Evolutionary conservation across 192 early-diverging fungal genomes (phyloP), one percentile per base, ranked within the genome.

Genomic region (Coemansia sp.): DNA sequence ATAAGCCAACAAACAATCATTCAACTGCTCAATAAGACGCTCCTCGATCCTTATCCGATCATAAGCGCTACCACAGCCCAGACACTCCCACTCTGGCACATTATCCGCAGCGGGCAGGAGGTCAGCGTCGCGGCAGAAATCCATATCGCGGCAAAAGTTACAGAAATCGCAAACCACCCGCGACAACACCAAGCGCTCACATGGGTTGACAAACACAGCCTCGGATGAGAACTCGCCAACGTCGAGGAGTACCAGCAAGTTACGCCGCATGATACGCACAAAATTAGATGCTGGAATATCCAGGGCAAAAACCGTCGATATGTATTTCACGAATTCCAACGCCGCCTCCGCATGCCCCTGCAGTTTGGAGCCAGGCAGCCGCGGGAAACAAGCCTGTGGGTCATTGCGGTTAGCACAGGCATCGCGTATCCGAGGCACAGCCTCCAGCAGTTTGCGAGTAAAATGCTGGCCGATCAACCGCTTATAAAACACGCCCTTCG

Each of bases 81-180:
- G 73, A 73, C 96, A 98, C 31, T 74, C 63, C 95, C 95, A 98
- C 12, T 72, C 75, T 15, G 71, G 50, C 20, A 64, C 52, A 0
- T 52, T 22, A 1, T 12, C 36, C 44, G 84, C 75, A 2, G 79
- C 72, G 1, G 89, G 88, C 47, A 94, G 68, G 63, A 93, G 70
- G 49, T 88, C 87, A 27, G 84, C 83, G 62, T 97, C 94, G 39
- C 96, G 89, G 64, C 92, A 95, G 66, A 99, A 89, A 78, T 99
- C 97, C 71, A 98, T 76, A 80, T 99, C 95, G 11, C 90, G 83
- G 62, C 88, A 88, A 68, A 89, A 89, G 70, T 92, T 92, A 76
- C 97, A 99, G 65, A 89, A 92, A 63, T 89, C 88, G 78, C 97
- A 99, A 50, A 95, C 90, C 15, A 97, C 90, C 18, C 92, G 92